Evolutionary conservation across 257 asterid species (phyloP).

Genomic region (Capsicum baccatum): DNA sequence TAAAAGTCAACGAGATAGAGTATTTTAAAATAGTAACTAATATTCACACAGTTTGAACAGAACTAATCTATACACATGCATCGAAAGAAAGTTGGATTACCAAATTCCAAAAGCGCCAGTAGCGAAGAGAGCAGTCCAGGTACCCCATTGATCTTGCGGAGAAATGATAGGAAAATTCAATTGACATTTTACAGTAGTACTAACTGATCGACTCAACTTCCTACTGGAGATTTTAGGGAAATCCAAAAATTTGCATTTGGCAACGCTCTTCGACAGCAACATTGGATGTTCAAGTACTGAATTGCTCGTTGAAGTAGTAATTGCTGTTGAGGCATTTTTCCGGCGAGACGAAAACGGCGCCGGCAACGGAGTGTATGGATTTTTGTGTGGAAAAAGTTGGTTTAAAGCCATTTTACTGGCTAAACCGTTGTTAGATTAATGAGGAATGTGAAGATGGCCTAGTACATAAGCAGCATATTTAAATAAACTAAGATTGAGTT

Average conservation of each 20-base stretch:
- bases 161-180: conserved; percentile 76
- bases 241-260: no score
- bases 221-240: not conserved
- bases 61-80: not conserved
- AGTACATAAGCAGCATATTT: no score
- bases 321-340: conserved; percentile 23
- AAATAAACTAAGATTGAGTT: no score
- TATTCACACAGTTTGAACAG: no score
- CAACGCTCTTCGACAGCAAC: conserved; percentile 2
- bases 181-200: conserved; percentile 47
- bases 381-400: conserved; percentile 29
- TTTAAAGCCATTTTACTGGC: conserved; percentile 38
- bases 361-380: conserved; percentile 31
- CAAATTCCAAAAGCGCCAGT: conserved; percentile 94
- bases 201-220: conserved; percentile 28
- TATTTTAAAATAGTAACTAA: no score
- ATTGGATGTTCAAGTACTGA: conserved; percentile 33
- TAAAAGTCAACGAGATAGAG: no score
- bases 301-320: not conserved
- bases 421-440: no score
- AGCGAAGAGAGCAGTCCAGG: conserved; percentile 92
- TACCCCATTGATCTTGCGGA: conserved; percentile 95
- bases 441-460: not conserved
- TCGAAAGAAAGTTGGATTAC: conserved; percentile 39
- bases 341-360: conserved; percentile 28